Conservation (phyloP, 345 rosid species). For the Salix arbutifolia region DNA sequence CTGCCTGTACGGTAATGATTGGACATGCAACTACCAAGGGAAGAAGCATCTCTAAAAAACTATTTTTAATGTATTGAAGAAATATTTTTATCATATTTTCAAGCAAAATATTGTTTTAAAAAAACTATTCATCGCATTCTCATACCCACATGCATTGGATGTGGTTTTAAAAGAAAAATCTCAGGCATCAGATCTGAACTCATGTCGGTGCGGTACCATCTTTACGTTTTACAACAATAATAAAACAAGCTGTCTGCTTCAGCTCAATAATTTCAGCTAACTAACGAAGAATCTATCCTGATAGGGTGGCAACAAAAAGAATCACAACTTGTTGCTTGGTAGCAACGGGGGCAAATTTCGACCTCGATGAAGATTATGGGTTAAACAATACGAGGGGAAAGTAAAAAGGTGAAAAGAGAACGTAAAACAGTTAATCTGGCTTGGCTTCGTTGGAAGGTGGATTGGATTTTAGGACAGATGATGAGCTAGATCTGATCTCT, state of each 20-base stretch:
- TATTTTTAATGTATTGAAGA: too few species aligned
- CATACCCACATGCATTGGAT: too few species aligned
- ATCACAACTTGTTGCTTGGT: not conserved
- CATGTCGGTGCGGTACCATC: not conserved
- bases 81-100: too few species aligned
- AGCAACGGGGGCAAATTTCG: not conserved
- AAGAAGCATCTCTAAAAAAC: too few species aligned
- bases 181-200: not conserved
- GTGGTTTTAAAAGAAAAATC: not conserved
- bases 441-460: conserved; percentile 12
- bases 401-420: not conserved
- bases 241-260: not conserved
- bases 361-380: not conserved
- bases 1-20: too few species aligned
- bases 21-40: too few species aligned
- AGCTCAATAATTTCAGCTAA: not conserved
- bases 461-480: conserved; percentile 8
- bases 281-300: not conserved
- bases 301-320: not conserved
- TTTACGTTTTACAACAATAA: not conserved
- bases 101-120: not conserved
- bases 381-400: not conserved
- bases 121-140: not conserved
- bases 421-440: not conserved
- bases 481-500: conserved; percentile 15